A percentile compares a stretch with the other conserved stretches of the same genome.
Conservation (phyloP, 129 eudicot genomes). For the Flaveria robusta region DNA sequence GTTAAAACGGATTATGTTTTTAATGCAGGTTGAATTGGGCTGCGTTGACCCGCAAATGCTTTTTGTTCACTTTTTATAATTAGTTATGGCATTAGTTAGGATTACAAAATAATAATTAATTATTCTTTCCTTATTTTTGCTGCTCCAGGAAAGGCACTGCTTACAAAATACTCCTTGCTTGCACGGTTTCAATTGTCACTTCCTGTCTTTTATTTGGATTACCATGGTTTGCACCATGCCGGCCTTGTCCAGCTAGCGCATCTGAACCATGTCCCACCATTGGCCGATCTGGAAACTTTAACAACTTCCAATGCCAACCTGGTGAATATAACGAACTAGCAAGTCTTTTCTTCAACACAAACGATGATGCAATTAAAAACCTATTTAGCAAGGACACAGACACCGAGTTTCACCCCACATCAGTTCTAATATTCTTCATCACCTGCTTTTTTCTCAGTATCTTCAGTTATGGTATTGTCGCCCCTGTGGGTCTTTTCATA, state of each 20-base stretch:
- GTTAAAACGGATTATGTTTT: too few relatives aligned
- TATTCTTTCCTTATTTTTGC: constrained; percentile 13
- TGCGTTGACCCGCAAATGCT: not conserved
- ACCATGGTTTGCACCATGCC: constrained; percentile 87
- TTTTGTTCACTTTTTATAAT: not conserved
- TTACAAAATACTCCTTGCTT: constrained; percentile 65
- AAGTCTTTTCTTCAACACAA: constrained; percentile 87
- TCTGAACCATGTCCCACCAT: constrained; percentile 87
- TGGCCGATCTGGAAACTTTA: constrained; percentile 87
- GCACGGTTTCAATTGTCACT: constrained; percentile 70
- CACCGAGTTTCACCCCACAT: constrained; percentile 59
- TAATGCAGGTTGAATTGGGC: not conserved
- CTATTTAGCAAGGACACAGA: constrained; percentile 75
- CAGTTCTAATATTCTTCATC: constrained; percentile 68
- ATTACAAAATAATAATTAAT: not conserved
- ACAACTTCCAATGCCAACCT: constrained; percentile 79
- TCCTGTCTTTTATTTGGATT: constrained; percentile 81
- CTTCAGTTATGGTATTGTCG: constrained; percentile 81
- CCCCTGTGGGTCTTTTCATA: constrained; percentile 86
- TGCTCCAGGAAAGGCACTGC: constrained; percentile 68
- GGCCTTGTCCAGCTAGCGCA: constrained; percentile 67
- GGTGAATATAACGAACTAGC: constrained; percentile 89
- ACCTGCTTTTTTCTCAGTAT: constrained; percentile 79
- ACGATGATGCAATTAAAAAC: constrained; percentile 88
- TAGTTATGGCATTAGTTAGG: not conserved